Percentiles rank a stretch among this genome's conserved stretches.
These are phyloP conservation scores for Penicillium rolfsii DNA, from an alignment of 2,329 filamentous ascomycete genomes.

Conservation along the genomic window DNA sequence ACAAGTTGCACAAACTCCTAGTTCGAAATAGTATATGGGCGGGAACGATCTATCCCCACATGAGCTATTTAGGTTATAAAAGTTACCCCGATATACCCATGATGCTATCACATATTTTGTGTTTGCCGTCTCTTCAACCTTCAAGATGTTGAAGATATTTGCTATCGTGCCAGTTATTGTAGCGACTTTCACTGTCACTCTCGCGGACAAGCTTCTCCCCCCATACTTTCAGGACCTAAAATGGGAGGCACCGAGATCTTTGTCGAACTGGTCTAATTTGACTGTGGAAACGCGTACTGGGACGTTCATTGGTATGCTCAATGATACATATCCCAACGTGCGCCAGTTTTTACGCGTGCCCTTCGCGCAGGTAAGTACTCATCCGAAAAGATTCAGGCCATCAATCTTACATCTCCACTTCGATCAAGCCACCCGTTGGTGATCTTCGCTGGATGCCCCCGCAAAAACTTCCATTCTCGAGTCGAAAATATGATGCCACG, in stretches of 20 bases:
- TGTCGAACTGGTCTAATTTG: conserved; percentile 26
- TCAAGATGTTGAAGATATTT: neutral
- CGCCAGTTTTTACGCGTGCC: conserved; percentile 46
- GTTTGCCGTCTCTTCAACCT: neutral
- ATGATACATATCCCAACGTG: conserved; percentile 40
- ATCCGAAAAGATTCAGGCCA: neutral
- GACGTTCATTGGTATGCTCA: conserved; percentile 37
- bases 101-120: neutral
- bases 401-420: neutral
- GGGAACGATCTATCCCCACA: neutral
- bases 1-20: neutral
- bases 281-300: conserved; percentile 23
- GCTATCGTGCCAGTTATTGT: neutral
- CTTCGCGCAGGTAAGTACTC: conserved; percentile 35
- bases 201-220: neutral
- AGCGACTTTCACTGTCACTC: neutral
- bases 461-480: conserved; percentile 15
- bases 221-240: conserved; percentile 25
- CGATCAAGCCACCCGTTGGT: conserved; percentile 32
- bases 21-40: neutral
- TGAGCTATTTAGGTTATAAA: neutral
- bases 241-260: conserved; percentile 19
- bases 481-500: conserved; percentile 29
- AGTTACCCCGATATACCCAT: neutral
- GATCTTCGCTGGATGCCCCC: conserved; percentile 40